Percentiles rank a stretch among this genome's conserved stretches.
Conservation (phyloP, 306 rosid genomes). For the Sindora glabra region DNA sequence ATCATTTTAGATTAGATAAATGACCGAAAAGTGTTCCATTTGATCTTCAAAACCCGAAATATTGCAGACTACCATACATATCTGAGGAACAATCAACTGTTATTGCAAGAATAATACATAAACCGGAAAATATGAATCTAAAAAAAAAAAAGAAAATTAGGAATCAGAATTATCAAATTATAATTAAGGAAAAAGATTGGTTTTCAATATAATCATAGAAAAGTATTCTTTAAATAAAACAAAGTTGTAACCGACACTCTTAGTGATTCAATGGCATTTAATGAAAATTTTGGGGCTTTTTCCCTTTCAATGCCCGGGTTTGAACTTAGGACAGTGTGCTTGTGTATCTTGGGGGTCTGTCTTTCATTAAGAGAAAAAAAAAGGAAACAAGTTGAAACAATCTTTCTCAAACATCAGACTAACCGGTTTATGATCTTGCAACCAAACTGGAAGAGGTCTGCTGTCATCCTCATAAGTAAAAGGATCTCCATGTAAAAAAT, state of each 20-base stretch:
- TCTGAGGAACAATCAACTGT: background rate
- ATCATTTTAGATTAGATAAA: background rate
- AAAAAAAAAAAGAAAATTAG: background rate
- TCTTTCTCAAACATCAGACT: no score
- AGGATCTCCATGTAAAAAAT: conserved; percentile 64
- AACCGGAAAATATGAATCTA: background rate
- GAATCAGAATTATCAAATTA: background rate
- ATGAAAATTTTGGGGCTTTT: no score
- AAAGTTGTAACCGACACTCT: no score
- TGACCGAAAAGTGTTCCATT: background rate
- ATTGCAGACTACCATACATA: background rate
- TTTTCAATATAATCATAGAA: background rate
- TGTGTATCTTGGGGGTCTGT: no score
- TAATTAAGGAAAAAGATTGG: background rate
- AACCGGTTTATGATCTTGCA: conserved; percentile 55
- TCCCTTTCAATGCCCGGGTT: no score
- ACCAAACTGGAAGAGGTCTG: conserved; percentile 38
- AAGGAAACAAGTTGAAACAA: no score
- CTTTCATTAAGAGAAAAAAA: no score
- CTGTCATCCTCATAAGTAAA: conserved; percentile 16
- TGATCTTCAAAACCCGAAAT: background rate
- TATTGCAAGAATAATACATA: background rate
- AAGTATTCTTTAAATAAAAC: background rate
- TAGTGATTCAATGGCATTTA: no score
- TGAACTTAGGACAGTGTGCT: no score